Evolutionary conservation across 2,329 filamentous ascomycete species (phyloP), one percentile per base, ranked within the genome.

Genomic region (Venturia pyrina): DNA sequence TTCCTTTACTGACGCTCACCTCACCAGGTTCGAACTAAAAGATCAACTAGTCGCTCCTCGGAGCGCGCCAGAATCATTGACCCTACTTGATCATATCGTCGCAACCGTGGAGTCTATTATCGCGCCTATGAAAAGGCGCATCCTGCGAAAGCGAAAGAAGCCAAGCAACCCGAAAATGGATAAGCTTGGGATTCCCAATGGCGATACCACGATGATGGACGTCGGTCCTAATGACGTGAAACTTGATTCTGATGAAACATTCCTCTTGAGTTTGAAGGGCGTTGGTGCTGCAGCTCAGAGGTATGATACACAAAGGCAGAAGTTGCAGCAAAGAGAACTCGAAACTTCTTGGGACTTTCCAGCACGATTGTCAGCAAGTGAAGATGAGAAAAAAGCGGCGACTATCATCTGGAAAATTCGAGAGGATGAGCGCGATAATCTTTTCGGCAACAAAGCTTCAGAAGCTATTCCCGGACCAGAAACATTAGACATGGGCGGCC

Each of bases 401-500:
- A 15, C 59, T 7, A 78, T 80, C 28, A 68, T 80, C 15, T 68
- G 67, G 15, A 72, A 68, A 19, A 70, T 80, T 13, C 72, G 78
- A n/a, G 78, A 81, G 66, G 72, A 75, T 68, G 79, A 81, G 68
- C 72, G 79, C 3, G 70, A 71, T 34, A 67, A 71, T 8, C 70
- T 76, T 0, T 81, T 78, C 65, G 79, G 79, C 21, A 80, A 80
- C 63, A 65, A 73, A 7, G 72, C 78, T 0, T 74, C 76, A 2
- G 79, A 81, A 69, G 73, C 72, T 0, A 70, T 81, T 5, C 79
- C 79, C 19, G 71, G 68, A 3, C 66, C 71, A 0, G 65, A 75
- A 0, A 77, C 77, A 5, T 71, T 71, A n/a, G 79, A 81, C 64
- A 79, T 81, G 77, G 79, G 79, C 11, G 79, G 79, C 8, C 78